Conservation (phyloP, 192 early-diverging fungal genomes). For the Backusella morwellensis region DNA sequence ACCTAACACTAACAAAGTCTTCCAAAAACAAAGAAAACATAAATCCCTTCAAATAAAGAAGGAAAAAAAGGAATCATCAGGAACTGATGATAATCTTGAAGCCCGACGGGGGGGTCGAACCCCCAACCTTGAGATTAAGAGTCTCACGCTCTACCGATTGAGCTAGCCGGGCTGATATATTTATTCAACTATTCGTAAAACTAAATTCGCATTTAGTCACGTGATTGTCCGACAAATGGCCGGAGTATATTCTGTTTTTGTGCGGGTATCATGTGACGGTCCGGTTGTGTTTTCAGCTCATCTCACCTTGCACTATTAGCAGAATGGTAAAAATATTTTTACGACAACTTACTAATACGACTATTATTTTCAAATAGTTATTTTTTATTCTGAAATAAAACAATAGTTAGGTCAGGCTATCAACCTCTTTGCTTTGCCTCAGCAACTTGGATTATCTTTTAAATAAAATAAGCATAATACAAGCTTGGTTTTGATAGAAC, state of each 20-base stretch:
- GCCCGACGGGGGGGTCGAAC: constrained; percentile 86
- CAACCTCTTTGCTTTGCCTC: not conserved
- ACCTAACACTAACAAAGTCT: no score
- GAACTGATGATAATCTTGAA: not conserved
- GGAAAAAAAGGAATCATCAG: not conserved
- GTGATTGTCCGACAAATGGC: no score
- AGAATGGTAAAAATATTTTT: no score
- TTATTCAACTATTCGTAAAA: not conserved
- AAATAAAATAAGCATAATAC: not conserved
- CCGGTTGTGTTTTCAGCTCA: no score
- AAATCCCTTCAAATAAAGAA: no score
- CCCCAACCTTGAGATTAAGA: constrained; percentile 89
- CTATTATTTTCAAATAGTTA: not conserved
- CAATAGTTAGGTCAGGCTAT: not conserved
- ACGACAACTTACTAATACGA: not conserved
- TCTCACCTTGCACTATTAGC: no score
- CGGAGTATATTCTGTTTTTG: no score
- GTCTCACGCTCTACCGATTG: constrained; percentile 86
- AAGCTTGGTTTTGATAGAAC: not conserved
- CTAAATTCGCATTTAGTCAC: rapidly evolving
- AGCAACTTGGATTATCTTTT: not conserved
- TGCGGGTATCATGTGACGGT: no score
- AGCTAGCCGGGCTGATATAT: constrained; percentile 56
- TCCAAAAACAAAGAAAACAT: no score
- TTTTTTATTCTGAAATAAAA: not conserved